Percentiles rank a stretch among this genome's conserved stretches.
phyloP scores from a whole-genome alignment of 2,329 filamentous ascomycete species.

The Arthrocladium fulminans region DNA sequence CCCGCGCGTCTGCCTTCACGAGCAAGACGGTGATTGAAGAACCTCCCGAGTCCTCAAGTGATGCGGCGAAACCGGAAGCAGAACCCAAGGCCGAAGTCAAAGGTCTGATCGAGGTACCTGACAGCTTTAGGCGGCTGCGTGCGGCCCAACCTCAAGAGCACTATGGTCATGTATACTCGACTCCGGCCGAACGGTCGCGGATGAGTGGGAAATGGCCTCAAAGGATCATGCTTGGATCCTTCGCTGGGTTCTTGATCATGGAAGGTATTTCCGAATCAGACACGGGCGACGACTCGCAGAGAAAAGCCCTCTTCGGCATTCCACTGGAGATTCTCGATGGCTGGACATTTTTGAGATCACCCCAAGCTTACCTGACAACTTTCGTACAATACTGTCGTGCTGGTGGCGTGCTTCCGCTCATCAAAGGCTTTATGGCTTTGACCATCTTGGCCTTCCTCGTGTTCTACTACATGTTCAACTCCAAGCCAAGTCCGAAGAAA shows the following conservation, averaged over 20 bases:
- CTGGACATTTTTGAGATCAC: slow-evolving; percentile 30
- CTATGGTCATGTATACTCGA: slow-evolving; percentile 25
- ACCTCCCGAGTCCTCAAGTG: slow-evolving; percentile 19
- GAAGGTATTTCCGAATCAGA: slow-evolving; percentile 67
- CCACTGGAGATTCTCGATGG: slow-evolving; percentile 51
- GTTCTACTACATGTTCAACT: slow-evolving; percentile 47
- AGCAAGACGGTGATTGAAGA: slow-evolving; percentile 22
- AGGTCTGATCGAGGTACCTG: slow-evolving; percentile 37
- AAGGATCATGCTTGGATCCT: slow-evolving; percentile 86
- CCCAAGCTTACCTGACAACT: slow-evolving; percentile 19
- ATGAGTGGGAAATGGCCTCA: slow-evolving; percentile 46
- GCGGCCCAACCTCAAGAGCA: slow-evolving; percentile 25
- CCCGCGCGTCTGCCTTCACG: slow-evolving; percentile 22
- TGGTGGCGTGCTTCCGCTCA: slow-evolving; percentile 21
- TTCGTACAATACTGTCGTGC: slow-evolving; percentile 21
- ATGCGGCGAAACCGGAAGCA: slow-evolving; percentile 25
- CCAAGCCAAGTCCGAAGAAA: slow-evolving; percentile 46
- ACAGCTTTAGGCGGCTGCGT: slow-evolving; percentile 35
- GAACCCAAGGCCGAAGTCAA: slow-evolving; percentile 21
- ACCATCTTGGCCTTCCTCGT: slow-evolving; percentile 43
- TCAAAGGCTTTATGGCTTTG: slow-evolving; percentile 25
- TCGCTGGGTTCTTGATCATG: slow-evolving; percentile 85
- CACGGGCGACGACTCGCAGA: slow-evolving; percentile 52
- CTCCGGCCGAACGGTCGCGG: slow-evolving; percentile 35
- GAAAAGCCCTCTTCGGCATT: slow-evolving; percentile 58